Base-by-base conservation (phyloP, 192 early-diverging fungal genomes). In the Lunasporangiospora selenospora region DNA sequence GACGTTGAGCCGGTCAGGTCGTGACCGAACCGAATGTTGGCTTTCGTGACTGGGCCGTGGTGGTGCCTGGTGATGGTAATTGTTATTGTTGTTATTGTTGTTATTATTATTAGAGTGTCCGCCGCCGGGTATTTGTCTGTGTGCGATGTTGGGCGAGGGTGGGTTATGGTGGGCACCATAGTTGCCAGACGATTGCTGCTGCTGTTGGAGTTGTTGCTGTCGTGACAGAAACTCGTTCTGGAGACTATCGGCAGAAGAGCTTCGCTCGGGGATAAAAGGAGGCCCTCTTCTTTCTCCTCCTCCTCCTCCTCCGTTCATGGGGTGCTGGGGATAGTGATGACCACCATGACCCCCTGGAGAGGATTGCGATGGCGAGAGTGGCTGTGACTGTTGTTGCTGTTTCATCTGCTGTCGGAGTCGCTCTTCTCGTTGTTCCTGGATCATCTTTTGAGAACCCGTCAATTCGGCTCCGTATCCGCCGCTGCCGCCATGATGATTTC, bases 141-240 rank as follows among this genome's bases (percentile, higher is more conserved):
- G 32, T 6, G 58, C 24, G 39, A 62, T 73, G 37, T 29, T 73
- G 13, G 61, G 67, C 13, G 65, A 67, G 1, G 65, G 59, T 6
- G 55, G 50, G 18, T 67, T 45, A 24, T 58, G 44, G 18, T 58
- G 67, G 36, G 52, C 59, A 7, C 32, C 45, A 2, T 42, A 3
- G 19, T 42, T 18, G 1, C 19, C 2, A 42, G 16, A 19, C 19
- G 16, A 19, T 9, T 34, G 13, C 26, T 27, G 23, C 10, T 50
- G 53, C 33, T 55, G 54, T 5, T 33, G 51, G 2, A 37, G 32
- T 38, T 60, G 57, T 23, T 70, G 67, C 8, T 45, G 58, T 49
- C 52, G 34, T 27, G 58, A 49, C 15, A 47, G 52, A 50, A 13
- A 40, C n/a, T 40, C 39, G n/a, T 40, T 13, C n/a, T n/a, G n/a